Conservation (phyloP, 306 rosid species). For the Vicia faba region DNA sequence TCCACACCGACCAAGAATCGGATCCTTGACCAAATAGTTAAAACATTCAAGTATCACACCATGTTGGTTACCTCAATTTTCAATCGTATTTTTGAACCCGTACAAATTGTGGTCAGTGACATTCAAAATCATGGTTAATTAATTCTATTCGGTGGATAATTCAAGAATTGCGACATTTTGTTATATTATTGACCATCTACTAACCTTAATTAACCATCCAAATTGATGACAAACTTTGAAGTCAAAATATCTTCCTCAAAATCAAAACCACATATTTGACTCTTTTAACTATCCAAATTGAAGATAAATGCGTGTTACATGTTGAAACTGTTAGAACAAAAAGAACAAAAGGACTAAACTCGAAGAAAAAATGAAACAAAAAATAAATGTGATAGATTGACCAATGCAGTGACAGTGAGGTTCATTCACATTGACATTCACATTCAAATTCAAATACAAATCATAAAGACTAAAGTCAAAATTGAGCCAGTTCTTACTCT, state of each 20-base stretch:
- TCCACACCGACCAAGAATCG: background rate
- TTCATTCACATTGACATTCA: background rate
- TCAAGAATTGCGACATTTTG: background rate
- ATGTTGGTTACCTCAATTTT: too few relatives aligned
- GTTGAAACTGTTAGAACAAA: background rate
- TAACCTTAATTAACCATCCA: too few relatives aligned
- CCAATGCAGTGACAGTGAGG: background rate
- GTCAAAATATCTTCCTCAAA: too few relatives aligned
- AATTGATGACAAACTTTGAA: too few relatives aligned
- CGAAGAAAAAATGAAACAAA: background rate
- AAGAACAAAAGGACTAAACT: background rate
- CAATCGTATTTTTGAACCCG: too few relatives aligned
- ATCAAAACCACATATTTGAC: too few relatives aligned
- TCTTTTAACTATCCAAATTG: too few relatives aligned
- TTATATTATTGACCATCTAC: background rate
- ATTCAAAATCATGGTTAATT: background rate
- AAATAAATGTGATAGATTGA: slow-evolving; percentile 8
- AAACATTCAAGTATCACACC: too few relatives aligned
- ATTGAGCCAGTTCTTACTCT: slow-evolving; percentile 55
- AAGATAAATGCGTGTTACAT: background rate
- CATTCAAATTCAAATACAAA: background rate
- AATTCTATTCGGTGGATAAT: too few relatives aligned
- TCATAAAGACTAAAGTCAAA: slow-evolving; percentile 9
- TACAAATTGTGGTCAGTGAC: background rate
- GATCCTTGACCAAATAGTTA: background rate